A percentile compares a stretch with the other conserved stretches of the same genome.
Evolutionary conservation across 1,139 yeast genomes (phyloP).

Genomic region (Pichia sp.): DNA sequence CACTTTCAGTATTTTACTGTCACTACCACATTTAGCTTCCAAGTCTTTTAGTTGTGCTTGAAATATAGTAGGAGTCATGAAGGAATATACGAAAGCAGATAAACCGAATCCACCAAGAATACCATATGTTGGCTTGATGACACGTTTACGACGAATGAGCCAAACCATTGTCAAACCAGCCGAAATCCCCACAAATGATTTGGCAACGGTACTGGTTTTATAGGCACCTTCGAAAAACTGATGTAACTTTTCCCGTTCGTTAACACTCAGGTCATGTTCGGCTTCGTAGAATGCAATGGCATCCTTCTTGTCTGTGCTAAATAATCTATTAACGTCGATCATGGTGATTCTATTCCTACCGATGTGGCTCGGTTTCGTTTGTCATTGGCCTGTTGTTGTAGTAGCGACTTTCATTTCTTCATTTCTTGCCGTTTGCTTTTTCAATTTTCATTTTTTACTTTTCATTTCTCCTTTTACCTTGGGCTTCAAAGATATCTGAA

Average conservation of each 20-base stretch:
- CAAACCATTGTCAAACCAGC: slow-evolving; percentile 20
- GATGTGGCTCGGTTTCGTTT: too few species aligned
- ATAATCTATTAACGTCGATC: slow-evolving; percentile 8
- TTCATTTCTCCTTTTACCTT: too few species aligned
- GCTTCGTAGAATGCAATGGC: slow-evolving; percentile 18
- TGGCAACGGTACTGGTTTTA: slow-evolving; percentile 13
- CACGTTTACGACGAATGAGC: slow-evolving; percentile 11
- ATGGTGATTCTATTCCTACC: background rate
- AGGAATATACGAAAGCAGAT: slow-evolving; percentile 15
- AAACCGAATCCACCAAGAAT: slow-evolving; percentile 17
- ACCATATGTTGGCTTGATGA: slow-evolving; percentile 18
- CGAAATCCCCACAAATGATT: slow-evolving; percentile 18
- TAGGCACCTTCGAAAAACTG: slow-evolving; percentile 15
- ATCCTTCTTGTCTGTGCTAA: slow-evolving; percentile 12
- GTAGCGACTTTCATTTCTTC: too few species aligned
- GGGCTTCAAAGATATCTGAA: too few species aligned
- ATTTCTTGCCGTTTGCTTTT: too few species aligned
- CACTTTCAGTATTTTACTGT: slow-evolving; percentile 12
- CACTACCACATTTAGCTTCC: slow-evolving; percentile 13
- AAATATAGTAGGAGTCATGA: slow-evolving; percentile 14
- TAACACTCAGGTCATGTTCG: slow-evolving; percentile 14
- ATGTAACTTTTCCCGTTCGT: slow-evolving; percentile 17
- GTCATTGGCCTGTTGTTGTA: too few species aligned
- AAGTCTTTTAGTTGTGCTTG: slow-evolving; percentile 7
- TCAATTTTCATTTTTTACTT: too few species aligned